These are phyloP conservation scores for Graphilbum ipis-grandicollis DNA, from an alignment of 2,329 filamentous ascomycete species.

Conservation along the genomic window DNA sequence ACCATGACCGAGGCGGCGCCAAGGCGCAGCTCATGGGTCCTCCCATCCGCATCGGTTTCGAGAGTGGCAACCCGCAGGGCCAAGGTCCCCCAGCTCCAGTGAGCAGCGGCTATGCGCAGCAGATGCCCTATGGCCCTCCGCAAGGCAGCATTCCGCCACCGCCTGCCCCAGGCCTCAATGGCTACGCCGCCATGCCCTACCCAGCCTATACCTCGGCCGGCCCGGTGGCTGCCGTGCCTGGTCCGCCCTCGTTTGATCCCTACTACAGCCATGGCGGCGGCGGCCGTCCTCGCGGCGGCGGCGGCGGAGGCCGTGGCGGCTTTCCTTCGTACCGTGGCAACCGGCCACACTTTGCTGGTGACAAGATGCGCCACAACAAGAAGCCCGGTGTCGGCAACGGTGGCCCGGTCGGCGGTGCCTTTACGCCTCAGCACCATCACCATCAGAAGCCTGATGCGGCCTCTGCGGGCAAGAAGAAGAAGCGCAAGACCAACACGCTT, in stretches of 20 bases:
- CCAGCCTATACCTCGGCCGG: slow-evolving; percentile 21
- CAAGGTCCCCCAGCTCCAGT: slow-evolving; percentile 27
- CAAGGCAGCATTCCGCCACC: slow-evolving; percentile 7
- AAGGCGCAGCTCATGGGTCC: slow-evolving; percentile 30
- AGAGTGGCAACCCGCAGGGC: slow-evolving; percentile 15
- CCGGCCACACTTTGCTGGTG: slow-evolving; percentile 18
- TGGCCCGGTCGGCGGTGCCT: slow-evolving; percentile 5
- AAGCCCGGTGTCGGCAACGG: slow-evolving; percentile 2
- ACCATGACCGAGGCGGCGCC: slow-evolving; percentile 21
- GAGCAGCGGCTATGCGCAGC: slow-evolving; percentile 21
- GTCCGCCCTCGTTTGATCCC: slow-evolving; percentile 13
- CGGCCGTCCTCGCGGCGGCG: slow-evolving; percentile 21
- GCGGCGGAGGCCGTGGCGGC: slow-evolving; percentile 23
- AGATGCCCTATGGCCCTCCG: slow-evolving; percentile 13
- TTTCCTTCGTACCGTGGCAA: slow-evolving; percentile 12
- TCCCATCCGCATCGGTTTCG: slow-evolving; percentile 36
- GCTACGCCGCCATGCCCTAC: slow-evolving; percentile 16
- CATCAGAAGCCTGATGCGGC: slow-evolving; percentile 35
- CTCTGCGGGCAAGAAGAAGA: slow-evolving; percentile 46
- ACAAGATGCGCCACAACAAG: slow-evolving; percentile 20
- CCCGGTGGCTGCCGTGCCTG: slow-evolving; percentile 13
- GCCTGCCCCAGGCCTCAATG: slow-evolving; percentile 10
- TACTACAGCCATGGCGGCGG: slow-evolving; percentile 12
- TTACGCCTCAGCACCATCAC: slow-evolving; percentile 10
- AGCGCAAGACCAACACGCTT: slow-evolving; percentile 53